A percentile compares a stretch with the other conserved stretches of the same genome.
Evolutionary conservation across 257 asterid genomes (phyloP).

Genomic region (Plantago major): DNA sequence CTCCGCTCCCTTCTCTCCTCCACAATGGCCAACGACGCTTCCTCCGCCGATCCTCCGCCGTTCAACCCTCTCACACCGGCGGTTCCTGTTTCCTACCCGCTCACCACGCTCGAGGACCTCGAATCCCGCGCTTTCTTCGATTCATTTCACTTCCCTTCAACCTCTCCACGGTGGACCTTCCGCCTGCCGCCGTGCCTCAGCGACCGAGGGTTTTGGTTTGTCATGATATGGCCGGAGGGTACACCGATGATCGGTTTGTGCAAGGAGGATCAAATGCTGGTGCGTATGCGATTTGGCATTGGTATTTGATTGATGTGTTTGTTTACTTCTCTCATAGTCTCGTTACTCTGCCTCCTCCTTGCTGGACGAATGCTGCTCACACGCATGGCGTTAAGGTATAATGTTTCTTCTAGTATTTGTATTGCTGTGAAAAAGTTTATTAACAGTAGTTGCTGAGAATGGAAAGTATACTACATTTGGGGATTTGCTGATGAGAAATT

Average conservation of each 20-base stretch:
- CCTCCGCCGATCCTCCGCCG: conserved; percentile 33
- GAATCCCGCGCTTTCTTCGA: conserved; percentile 68
- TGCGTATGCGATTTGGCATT: conserved; percentile 89
- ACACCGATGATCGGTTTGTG: conserved; percentile 66
- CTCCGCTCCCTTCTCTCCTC: conserved; percentile 32
- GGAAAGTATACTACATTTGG: no score
- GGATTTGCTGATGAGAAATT: no score
- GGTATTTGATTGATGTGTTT: conserved; percentile 91
- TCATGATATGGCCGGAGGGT: conserved; percentile 93
- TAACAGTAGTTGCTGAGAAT: no score
- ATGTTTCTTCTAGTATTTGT: neutral
- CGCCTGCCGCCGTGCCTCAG: conserved; percentile 34
- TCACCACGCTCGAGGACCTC: conserved; percentile 71
- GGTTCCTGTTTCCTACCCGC: conserved; percentile 71
- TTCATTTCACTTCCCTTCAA: conserved; percentile 83
- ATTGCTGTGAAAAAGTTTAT: neutral
- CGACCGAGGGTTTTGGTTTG: conserved; percentile 77
- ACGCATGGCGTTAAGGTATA: conserved; percentile 86
- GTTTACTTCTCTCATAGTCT: conserved; percentile 80
- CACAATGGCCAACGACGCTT: conserved; percentile 25
- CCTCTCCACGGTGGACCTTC: conserved; percentile 44
- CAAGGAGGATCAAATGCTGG: conserved; percentile 76
- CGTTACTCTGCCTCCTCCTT: conserved; percentile 94
- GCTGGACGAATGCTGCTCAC: conserved; percentile 86
- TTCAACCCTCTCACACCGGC: conserved; percentile 64